Evolutionary conservation across 108 stramenopile species (phyloP).

Genomic region (Cyclostephanos tholiformis): DNA sequence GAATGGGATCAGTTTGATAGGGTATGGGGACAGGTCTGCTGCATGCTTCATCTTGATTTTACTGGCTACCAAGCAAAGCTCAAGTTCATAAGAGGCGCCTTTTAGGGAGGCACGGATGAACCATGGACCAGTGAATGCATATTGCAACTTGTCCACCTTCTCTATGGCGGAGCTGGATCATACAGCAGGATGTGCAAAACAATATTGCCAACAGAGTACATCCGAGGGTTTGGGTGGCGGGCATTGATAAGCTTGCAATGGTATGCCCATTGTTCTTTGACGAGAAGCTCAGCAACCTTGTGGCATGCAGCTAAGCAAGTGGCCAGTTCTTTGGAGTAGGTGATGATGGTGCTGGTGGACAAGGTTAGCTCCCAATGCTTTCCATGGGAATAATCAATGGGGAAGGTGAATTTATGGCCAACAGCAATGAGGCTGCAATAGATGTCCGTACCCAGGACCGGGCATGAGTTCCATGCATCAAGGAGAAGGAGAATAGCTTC

Average conservation of each 20-base stretch:
- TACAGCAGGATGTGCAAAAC: constrained; percentile 23
- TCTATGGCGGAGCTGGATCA: not conserved
- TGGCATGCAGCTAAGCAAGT: not conserved
- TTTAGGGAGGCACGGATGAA: not conserved
- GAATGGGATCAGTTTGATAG: constrained; percentile 12
- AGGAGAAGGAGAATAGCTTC: not conserved
- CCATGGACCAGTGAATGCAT: constrained; percentile 18
- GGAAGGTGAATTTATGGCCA: not conserved
- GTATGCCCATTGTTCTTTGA: constrained; percentile 13
- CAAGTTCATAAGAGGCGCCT: constrained; percentile 13
- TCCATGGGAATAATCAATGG: not conserved
- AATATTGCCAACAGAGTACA: constrained; percentile 12
- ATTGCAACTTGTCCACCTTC: constrained; percentile 11
- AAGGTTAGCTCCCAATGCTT: constrained; percentile 12
- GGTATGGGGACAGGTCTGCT: constrained; percentile 3
- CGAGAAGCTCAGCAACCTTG: not conserved
- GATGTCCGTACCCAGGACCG: too few relatives aligned
- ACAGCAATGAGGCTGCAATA: too few relatives aligned
- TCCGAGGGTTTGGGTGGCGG: not conserved
- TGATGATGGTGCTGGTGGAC: too few relatives aligned
- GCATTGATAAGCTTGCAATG: constrained; percentile 19
- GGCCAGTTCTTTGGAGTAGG: constrained; percentile 1
- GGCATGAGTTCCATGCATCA: not conserved
- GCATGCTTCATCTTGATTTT: constrained; percentile 4
- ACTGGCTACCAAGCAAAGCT: not conserved